Evolutionary conservation across 495 filamentous ascomycete genomes (phyloP), one percentile per base, ranked within the genome.

Genomic region (Aspergillus heteromorphus): DNA sequence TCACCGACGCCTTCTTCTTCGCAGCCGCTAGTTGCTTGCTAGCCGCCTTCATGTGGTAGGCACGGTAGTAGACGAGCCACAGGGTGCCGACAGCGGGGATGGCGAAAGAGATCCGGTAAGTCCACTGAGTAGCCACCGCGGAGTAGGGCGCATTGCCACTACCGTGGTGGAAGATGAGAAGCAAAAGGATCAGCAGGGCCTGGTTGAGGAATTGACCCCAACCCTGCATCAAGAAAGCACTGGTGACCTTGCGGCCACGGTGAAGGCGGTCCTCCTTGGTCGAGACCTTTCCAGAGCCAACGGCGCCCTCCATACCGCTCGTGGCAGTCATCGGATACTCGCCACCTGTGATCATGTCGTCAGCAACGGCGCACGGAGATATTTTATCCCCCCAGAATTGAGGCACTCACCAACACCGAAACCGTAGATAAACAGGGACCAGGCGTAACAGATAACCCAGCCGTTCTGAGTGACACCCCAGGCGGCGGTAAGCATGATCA

Each of bases 271-370:
- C 91, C 18, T 93, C 88, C 56, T 83, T 85, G 54, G 90, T 92
- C 8, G 91, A 96, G 31, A 96, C 72, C 64, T 86, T 88, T 38
- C 91, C 91, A 31, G 89, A 85, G 17, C 86, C 83, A 36, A 92
- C 84, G 11, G 89, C 87, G 61, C 91, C 92, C 67, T 96, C 91
- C 87, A 96, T 95, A 50, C 90, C 89, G 18, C 87, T 88, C n/a
- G 91, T 95, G 5, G 91, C 91, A 18, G 91, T 95, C 79, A 95
- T 96, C 34, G 91, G 91, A 66, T 96, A 96, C 72, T 95, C 91
- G 49, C 91, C 91, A 50, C 70, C 68, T 71, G 45, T 3, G 23
- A 27, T 27, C 38, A 30, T 31, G 10, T 19, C 13, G 20, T 63
- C 63, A 65, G 62, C 48, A 49, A 11, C 21, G 11, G 17, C 20